Evolutionary conservation across 1,284 basidiomycete genomes (phyloP).

Genomic region (Microbotryomycetes sp.): DNA sequence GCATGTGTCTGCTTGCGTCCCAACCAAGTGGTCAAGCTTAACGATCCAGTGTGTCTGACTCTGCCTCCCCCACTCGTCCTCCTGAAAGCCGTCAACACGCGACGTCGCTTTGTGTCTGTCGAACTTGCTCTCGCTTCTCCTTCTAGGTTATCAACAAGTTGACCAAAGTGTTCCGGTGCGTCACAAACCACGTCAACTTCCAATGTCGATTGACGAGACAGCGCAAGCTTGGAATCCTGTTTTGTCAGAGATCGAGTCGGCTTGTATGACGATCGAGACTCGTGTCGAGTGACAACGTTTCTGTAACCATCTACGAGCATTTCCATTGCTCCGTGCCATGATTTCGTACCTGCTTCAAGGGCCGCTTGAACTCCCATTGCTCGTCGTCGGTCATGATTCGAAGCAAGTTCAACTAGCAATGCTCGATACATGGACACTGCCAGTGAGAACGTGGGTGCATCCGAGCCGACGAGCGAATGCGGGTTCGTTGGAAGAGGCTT

Average conservation of each 20-base stretch:
- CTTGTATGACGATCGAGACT: neutral
- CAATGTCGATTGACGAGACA: constrained; percentile 13
- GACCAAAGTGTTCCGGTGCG: neutral
- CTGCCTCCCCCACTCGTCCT: too few relatives aligned
- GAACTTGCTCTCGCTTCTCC: neutral
- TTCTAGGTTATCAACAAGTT: neutral
- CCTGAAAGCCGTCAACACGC: constrained; percentile 2
- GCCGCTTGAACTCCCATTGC: constrained; percentile 43
- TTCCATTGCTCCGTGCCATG: constrained; percentile 53
- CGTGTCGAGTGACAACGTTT: constrained; percentile 31
- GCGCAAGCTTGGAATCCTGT: too few relatives aligned
- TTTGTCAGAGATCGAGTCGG: too few relatives aligned
- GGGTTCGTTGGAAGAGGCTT: constrained; percentile 30
- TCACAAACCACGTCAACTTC: constrained; percentile 20
- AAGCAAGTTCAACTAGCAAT: constrained; percentile 42
- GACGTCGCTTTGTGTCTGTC: neutral
- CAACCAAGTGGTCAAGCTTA: too few relatives aligned
- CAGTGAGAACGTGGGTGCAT: constrained; percentile 39
- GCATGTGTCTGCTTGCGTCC: too few relatives aligned
- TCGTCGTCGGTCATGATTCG: constrained; percentile 40
- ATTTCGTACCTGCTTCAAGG: constrained; percentile 43
- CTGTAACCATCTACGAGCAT: constrained; percentile 49
- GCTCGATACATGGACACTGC: constrained; percentile 45
- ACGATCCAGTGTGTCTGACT: too few relatives aligned
- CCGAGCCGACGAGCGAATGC: constrained; percentile 17